A percentile compares a stretch with the other conserved stretches of the same genome.
Evolutionary conservation across 148 eudicot species (phyloP).

Genomic region (Vaccinium macrocarpon): DNA sequence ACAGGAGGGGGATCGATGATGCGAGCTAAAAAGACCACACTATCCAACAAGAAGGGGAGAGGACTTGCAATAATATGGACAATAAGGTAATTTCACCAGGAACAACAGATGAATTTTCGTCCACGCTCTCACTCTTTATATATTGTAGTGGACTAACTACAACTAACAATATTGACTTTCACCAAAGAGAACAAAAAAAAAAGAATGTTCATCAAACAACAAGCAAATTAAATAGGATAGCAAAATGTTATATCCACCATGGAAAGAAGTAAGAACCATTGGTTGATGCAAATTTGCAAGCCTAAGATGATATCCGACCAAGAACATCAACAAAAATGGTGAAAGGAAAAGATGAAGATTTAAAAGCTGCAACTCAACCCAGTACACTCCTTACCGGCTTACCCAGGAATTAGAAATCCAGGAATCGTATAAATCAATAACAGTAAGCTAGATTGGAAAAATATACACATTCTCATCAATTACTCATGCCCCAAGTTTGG

Average conservation of each 20-base stretch:
- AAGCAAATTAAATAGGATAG: neutral
- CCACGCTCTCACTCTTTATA: no score
- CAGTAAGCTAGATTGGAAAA: neutral
- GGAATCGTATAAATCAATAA: neutral
- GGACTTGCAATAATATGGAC: no score
- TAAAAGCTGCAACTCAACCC: slow-evolving; percentile 3
- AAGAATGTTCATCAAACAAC: neutral
- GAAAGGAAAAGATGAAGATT: neutral
- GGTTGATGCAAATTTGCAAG: neutral
- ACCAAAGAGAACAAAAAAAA: no score
- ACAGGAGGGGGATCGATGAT: no score
- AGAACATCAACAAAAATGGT: neutral
- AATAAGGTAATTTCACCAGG: no score
- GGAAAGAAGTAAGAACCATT: neutral
- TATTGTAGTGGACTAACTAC: no score
- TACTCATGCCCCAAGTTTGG: neutral
- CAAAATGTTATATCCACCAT: neutral
- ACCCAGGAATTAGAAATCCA: neutral
- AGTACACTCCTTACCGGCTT: neutral
- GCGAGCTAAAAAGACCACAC: no score
- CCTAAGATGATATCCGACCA: neutral
- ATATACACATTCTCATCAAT: neutral
- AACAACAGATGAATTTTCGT: no score
- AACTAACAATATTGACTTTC: no score
- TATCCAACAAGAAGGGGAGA: no score